phyloP scores from a whole-genome alignment of 306 rosid species.

The Quercus rubra region DNA sequence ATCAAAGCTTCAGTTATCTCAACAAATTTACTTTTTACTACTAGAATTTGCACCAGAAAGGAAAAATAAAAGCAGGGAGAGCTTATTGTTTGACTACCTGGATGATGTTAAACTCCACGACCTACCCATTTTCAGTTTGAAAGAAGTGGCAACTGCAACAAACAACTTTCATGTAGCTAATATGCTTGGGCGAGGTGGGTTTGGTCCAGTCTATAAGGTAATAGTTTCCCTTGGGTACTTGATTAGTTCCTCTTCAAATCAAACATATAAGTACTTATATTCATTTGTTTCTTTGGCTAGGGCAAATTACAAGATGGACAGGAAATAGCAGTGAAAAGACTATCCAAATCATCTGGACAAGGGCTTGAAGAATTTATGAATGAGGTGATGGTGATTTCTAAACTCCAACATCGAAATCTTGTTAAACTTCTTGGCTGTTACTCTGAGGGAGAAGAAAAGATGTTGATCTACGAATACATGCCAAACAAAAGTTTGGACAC shows the following conservation, averaged over 20 bases:
- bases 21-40: too few species aligned
- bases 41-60: too few species aligned
- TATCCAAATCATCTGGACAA: conserved; percentile 2
- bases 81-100: not conserved
- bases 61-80: not conserved
- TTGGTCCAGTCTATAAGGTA: conserved; percentile 4
- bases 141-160: conserved; percentile 22
- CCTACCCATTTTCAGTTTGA: conserved; percentile 16
- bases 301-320: conserved; percentile 36
- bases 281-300: conserved; percentile 6
- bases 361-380: too few species aligned
- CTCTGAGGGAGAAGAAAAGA: too few species aligned
- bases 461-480: too few species aligned
- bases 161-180: conserved; percentile 15
- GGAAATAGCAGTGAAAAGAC: conserved; percentile 45
- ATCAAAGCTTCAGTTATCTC: too few species aligned
- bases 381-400: too few species aligned
- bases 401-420: too few species aligned
- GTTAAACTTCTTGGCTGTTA: too few species aligned
- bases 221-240: too few species aligned
- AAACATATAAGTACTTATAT: conserved; percentile 4
- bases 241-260: too few species aligned
- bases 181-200: conserved; percentile 33
- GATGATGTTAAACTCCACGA: conserved; percentile 25
- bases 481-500: too few species aligned